Base-by-base conservation (phyloP, 352 stramenopile genomes). In the Phytophthora pseudosyringae region DNA sequence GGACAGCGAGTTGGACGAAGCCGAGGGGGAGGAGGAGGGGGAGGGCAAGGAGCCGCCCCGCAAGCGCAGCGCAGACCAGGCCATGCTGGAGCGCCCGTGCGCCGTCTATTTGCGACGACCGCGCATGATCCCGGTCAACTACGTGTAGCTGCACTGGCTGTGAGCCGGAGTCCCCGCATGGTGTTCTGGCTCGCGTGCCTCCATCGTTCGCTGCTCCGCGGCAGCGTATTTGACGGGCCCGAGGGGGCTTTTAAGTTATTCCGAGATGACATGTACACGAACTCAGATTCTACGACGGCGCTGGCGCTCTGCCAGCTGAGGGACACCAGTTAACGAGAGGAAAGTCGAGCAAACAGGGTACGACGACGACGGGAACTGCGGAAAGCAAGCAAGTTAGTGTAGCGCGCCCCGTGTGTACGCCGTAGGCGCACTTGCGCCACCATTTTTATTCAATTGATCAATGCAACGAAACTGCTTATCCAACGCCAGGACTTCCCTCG, bases 81-180 rank as follows among this genome's bases (percentile, higher is more conserved):
- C 71, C 26, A 63, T 69, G 51, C 70, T 86, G 33, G 73, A 82
- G 60, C 75, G 74, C 36, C 67, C 76, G 31, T 83, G 80, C 47
- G 74, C 76, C 26, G 55, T 72, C 35, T 81, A 78, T 69, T 67
- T 83, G 44, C 71, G 78, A 44, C 67, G 78, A 52, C 81, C 81
- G 28, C 76, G 81, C 38, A 90, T 90, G 76, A 90, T 90, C 64
- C 81, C 81, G 35, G 64, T 76, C 63, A 87, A 90, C 67, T 90
- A 90, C 64, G 72, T 75, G 40, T 83, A 74, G 48, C 31, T 49
- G 5, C 32, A 40, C 15, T 28, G 33, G 18, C 52, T 48, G 15
- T 12, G 35, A 51, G 46, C 46, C 32, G 58, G 8, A 43, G 35
- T 43, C 28, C 5, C 28, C 31, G 25, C 16, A 26, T 21, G 21